Evolutionary conservation across 2,329 filamentous ascomycete genomes (phyloP).

Genomic region (Rhexocercosporidium sp.): DNA sequence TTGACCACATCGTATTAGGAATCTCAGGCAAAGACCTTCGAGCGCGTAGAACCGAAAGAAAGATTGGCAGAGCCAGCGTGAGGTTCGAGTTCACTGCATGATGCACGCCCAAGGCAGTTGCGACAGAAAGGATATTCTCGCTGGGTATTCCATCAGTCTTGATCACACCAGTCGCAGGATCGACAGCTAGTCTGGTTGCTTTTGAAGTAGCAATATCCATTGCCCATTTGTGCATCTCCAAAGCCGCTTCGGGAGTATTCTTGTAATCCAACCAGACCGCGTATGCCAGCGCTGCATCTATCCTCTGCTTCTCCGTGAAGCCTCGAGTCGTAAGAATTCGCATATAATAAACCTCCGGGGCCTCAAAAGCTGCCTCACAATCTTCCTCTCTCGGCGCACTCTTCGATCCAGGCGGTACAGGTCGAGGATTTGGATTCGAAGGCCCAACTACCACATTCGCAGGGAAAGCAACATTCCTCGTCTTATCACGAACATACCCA

Average conservation of each 20-base stretch:
- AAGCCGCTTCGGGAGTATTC: conserved; percentile 65
- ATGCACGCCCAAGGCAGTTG: conserved; percentile 80
- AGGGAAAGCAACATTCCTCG: conserved; percentile 69
- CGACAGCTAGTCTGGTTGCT: conserved; percentile 54
- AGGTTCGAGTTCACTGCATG: conserved; percentile 73
- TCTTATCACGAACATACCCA: conserved; percentile 74
- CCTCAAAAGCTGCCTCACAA: conserved; percentile 70
- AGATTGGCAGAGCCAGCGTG: conserved; percentile 76
- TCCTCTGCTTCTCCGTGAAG: conserved; percentile 76
- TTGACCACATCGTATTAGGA: conserved; percentile 36
- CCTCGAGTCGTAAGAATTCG: conserved; percentile 82
- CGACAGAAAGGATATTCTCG: conserved; percentile 74
- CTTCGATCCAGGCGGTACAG: conserved; percentile 67
- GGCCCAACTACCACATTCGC: conserved; percentile 78
- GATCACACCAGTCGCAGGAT: conserved; percentile 68
- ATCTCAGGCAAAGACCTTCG: conserved; percentile 62
- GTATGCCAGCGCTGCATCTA: conserved; percentile 83
- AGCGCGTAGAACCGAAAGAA: conserved; percentile 82
- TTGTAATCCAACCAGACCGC: conserved; percentile 87
- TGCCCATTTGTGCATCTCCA: conserved; percentile 76
- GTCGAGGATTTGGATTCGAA: conserved; percentile 80
- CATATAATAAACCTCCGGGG: conserved; percentile 79
- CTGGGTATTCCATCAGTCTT: conserved; percentile 65
- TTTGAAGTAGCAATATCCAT: conserved; percentile 71
- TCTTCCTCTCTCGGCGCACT: conserved; percentile 75